Evolutionary conservation across 805 yeast species (phyloP), one percentile per base, ranked within the genome.

Genomic region (Lachancea quebecensis): DNA sequence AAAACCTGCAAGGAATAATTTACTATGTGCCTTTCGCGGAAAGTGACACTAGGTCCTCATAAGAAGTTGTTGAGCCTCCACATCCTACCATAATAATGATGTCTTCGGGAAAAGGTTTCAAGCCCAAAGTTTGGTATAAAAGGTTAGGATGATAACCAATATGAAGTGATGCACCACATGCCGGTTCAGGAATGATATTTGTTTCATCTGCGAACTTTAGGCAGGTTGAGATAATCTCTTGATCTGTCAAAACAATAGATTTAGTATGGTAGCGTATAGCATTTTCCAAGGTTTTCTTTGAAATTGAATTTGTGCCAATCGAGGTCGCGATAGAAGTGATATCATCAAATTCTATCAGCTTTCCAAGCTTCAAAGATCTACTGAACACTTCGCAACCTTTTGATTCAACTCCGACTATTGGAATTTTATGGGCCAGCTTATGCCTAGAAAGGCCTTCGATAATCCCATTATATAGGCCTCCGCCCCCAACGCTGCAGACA

Each of bases 151-250:
- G 57, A 53, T 72, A 75, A n/a, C 71, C 73, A 15, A 79, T 69
- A 17, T 81, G 73, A 27, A 82, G 58, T 0, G 86, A 77, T 1
- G 85, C 85, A 3, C 87, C 87, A 60, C 88, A 82, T 1, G 88
- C 88, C 0, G 87, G 87, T 58, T 82, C 88, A 0, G 80, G 75
- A 18, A 78, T 66, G 66, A 52, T 65, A 45, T 75, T 74, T 50
- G 69, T 77, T 46, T 77, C 78, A 2, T 68, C 56, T 6, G 79
- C 75, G 53, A 73, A 79, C 36, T 61, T 66, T 21, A 78, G 54
- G 41, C 81, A 71, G 0, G 82, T 77, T 12, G 60, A 60, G 0
- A 81, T 70, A 0, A 85, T 81, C 34, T 80, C 79, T 2, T 65
- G 48, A 53, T 83, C 90, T 21, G 73, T 66, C 1, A 77, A 71